Percentiles rank a stretch among this genome's conserved stretches.
Evolutionary conservation across 805 yeast species (phyloP).

Genomic region (Tetrapisispora namnaoensis): DNA sequence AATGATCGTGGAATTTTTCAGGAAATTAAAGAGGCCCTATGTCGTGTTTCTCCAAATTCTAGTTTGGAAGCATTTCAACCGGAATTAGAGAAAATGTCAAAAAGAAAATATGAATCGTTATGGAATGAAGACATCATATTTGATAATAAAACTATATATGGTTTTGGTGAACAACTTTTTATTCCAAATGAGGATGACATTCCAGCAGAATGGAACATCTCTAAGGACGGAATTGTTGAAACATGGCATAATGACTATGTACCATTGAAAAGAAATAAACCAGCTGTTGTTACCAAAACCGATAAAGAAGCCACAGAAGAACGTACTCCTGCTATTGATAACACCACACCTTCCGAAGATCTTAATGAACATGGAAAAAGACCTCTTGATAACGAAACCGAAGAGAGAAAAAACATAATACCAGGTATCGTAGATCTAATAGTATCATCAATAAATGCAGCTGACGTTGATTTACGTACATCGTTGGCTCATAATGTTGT

Average conservation of each 20-base stretch:
- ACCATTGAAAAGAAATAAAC: constrained; percentile 53
- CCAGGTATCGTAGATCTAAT: constrained; percentile 53
- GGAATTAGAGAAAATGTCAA: constrained; percentile 21
- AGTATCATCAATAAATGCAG: constrained; percentile 41
- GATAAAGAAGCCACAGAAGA: constrained; percentile 27
- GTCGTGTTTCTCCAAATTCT: constrained; percentile 35
- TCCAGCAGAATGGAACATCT: constrained; percentile 24
- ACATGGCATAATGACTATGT: constrained; percentile 54
- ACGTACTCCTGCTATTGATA: constrained; percentile 13
- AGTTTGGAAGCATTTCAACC: constrained; percentile 18
- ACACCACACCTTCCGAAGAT: constrained; percentile 9
- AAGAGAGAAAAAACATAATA: constrained; percentile 1
- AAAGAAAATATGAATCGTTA: constrained; percentile 61
- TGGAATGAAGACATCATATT: constrained; percentile 60
- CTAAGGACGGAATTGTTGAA: constrained; percentile 49
- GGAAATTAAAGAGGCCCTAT: constrained; percentile 66
- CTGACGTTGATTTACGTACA: constrained; percentile 77
- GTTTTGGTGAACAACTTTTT: constrained; percentile 65
- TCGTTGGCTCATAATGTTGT: constrained; percentile 83
- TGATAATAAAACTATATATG: constrained; percentile 45
- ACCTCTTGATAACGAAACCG: constrained; percentile 16
- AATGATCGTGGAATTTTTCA: constrained; percentile 42
- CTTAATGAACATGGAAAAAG: constrained; percentile 24
- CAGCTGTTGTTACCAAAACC: constrained; percentile 19
- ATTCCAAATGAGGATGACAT: constrained; percentile 42